phyloP scores from a whole-genome alignment of 352 stramenopile species.

The Globisporangium spinosum region DNA sequence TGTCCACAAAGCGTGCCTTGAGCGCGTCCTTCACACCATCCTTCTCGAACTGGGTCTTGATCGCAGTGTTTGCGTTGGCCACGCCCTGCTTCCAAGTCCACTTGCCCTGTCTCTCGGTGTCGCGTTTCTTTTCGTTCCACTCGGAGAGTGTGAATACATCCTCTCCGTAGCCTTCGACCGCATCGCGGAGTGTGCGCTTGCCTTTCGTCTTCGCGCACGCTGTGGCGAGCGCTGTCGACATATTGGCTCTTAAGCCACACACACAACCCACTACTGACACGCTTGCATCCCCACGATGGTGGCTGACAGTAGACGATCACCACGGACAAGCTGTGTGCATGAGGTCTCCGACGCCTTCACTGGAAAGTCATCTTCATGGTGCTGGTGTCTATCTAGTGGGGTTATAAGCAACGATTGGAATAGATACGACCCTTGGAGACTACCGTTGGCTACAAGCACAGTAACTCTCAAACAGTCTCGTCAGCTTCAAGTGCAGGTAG shows the following conservation, averaged over 20 bases:
- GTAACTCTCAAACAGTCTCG: neutral
- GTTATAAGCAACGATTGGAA: neutral
- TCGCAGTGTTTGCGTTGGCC: conserved; percentile 29
- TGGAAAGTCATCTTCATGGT: neutral
- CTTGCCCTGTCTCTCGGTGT: conserved; percentile 26
- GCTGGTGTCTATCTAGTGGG: neutral
- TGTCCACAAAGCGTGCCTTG: conserved; percentile 34
- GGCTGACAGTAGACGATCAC: neutral
- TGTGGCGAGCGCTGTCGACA: conserved; percentile 61
- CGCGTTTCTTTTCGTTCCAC: conserved; percentile 55
- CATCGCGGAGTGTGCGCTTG: conserved; percentile 60
- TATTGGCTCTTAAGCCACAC: conserved; percentile 13
- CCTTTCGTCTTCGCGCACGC: conserved; percentile 62
- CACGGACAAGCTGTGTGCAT: neutral
- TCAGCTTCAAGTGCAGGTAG: neutral
- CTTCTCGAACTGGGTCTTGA: conserved; percentile 41
- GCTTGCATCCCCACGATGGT: neutral
- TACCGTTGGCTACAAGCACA: neutral
- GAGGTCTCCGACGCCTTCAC: neutral
- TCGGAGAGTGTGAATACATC: conserved; percentile 44
- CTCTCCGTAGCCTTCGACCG: conserved; percentile 48
- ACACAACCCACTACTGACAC: neutral
- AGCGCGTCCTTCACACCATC: conserved; percentile 23
- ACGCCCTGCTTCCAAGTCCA: conserved; percentile 48
- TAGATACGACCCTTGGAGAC: neutral